Evolutionary conservation across 2,329 filamentous ascomycete species (phyloP).

Genomic region (Alternaria gaisen): DNA sequence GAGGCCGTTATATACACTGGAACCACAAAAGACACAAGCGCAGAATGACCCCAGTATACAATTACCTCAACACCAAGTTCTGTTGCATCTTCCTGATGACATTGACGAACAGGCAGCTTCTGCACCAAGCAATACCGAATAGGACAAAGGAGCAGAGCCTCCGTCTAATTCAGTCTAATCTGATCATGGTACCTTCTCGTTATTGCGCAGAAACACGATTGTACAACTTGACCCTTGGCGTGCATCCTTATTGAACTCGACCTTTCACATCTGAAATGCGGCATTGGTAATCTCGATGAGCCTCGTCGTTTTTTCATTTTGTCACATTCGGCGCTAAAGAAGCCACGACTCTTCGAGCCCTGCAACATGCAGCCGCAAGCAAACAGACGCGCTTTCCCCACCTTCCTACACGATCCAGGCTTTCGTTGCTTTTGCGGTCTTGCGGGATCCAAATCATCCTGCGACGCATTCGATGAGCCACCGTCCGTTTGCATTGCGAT

Average conservation of each 20-base stretch:
- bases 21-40: constrained; percentile 5
- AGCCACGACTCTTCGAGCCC: constrained; percentile 9
- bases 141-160: neutral
- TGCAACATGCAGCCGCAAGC: constrained; percentile 2
- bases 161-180: neutral
- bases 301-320: constrained; percentile 21
- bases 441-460: neutral
- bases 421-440: neutral
- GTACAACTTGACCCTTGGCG: too few species aligned
- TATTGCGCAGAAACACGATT: neutral
- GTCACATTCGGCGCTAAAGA: constrained; percentile 12
- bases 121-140: neutral
- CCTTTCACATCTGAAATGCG: neutral
- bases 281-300: constrained; percentile 4
- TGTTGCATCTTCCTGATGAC: neutral
- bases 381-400: constrained; percentile 5
- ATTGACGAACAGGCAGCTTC: neutral
- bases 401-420: neutral
- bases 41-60: neutral
- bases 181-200: neutral
- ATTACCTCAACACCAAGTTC: neutral
- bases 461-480: neutral
- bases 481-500: neutral
- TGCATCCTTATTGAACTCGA: neutral
- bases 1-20: constrained; percentile 13